Evolutionary conservation across 2,329 filamentous ascomycete species (phyloP).

Genomic region (Colletotrichum sidae): DNA sequence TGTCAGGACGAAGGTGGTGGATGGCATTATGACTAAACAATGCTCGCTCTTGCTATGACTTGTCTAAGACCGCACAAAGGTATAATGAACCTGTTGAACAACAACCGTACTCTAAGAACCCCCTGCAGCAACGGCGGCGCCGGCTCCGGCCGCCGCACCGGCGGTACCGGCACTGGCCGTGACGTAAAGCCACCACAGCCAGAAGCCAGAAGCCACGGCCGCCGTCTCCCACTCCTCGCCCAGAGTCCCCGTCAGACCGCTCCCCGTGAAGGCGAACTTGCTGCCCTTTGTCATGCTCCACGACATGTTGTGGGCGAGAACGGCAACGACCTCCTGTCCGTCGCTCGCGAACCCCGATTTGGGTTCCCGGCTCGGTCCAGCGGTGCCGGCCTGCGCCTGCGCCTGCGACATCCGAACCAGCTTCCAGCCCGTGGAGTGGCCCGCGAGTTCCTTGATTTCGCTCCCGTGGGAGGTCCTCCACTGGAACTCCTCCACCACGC

Average conservation of each 20-base stretch:
- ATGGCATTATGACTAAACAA: too few species aligned
- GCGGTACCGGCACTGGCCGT: background rate
- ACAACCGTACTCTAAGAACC: too few species aligned
- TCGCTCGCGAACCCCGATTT: conserved; percentile 33
- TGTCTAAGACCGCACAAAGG: too few species aligned
- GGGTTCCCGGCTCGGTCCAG: background rate
- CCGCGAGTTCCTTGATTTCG: conserved; percentile 33
- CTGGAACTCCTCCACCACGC: conserved; percentile 26
- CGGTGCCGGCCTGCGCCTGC: background rate
- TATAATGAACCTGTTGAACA: too few species aligned
- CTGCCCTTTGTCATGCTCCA: conserved; percentile 33
- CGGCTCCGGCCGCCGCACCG: background rate
- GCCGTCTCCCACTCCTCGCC: conserved; percentile 35
- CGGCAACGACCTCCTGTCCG: conserved; percentile 37
- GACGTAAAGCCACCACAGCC: conserved; percentile 21
- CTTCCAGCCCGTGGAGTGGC: conserved; percentile 35
- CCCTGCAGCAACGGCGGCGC: background rate
- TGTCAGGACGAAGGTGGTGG: too few species aligned
- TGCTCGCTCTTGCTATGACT: too few species aligned
- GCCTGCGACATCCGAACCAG: conserved; percentile 29
- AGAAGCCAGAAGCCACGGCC: conserved; percentile 18
- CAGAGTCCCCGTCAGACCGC: conserved; percentile 29
- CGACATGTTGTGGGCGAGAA: conserved; percentile 30
- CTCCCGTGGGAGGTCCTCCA: conserved; percentile 32
- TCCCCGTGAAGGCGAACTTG: conserved; percentile 35